Conservation (phyloP, 805 yeast genomes). For the Ogataea allantospora region DNA sequence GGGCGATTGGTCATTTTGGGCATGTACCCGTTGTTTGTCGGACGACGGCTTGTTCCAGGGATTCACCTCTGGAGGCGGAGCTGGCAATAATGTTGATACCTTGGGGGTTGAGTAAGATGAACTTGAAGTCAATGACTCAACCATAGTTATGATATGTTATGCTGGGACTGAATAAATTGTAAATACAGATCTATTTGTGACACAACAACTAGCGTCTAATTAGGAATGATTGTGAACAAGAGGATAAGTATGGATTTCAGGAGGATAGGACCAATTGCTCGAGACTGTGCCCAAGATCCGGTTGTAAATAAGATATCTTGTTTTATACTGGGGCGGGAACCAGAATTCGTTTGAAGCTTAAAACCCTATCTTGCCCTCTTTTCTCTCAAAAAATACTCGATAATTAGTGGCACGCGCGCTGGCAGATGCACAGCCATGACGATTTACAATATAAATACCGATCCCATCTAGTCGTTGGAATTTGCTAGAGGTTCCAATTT, state of each 20-base stretch:
- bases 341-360: slow-evolving; percentile 4
- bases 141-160: slow-evolving; percentile 1
- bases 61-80: slow-evolving; percentile 30
- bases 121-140: slow-evolving; percentile 1
- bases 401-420: slow-evolving; percentile 11
- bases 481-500: no score
- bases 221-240: background rate
- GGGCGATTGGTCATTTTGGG: background rate
- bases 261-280: background rate
- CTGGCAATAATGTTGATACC: slow-evolving; percentile 26
- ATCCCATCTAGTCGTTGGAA: background rate
- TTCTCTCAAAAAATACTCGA: slow-evolving; percentile 6
- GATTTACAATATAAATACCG: background rate
- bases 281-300: background rate
- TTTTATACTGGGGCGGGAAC: background rate
- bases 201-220: slow-evolving; percentile 10
- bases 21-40: background rate
- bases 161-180: slow-evolving; percentile 3
- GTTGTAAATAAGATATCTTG: background rate
- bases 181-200: slow-evolving; percentile 4
- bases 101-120: slow-evolving; percentile 1
- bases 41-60: slow-evolving; percentile 23
- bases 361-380: slow-evolving; percentile 15
- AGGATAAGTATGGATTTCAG: background rate
- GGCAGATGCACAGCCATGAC: slow-evolving; percentile 11